Conservation (phyloP, 2,329 filamentous ascomycete species). For the Calonectria pseudoturangicola region DNA sequence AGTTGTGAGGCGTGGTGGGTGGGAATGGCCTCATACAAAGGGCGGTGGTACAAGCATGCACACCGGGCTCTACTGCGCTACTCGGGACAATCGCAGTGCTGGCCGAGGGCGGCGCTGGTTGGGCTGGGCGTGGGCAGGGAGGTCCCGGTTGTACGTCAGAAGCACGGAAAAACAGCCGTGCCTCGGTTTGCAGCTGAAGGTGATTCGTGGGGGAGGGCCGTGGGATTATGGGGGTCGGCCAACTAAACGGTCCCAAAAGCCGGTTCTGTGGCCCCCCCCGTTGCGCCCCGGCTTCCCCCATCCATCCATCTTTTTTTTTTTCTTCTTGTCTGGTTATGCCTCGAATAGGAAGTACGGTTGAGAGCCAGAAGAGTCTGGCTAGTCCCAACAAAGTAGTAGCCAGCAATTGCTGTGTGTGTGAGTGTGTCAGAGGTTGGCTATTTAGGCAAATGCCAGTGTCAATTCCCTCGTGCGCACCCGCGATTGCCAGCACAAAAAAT, state of each 20-base stretch:
- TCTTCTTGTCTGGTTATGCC: background rate
- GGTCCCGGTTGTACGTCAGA: constrained; percentile 34
- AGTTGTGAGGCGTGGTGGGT: constrained; percentile 23
- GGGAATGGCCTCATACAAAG: constrained; percentile 41
- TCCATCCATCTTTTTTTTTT: background rate
- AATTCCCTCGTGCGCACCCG: background rate
- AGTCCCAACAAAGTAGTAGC: background rate
- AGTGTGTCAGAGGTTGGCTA: too few relatives aligned
- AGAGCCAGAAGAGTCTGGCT: background rate
- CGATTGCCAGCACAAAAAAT: constrained; percentile 7
- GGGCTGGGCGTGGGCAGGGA: constrained; percentile 43
- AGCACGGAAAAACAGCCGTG: constrained; percentile 41
- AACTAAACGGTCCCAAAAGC: constrained; percentile 20
- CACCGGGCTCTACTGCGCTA: background rate
- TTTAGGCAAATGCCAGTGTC: too few relatives aligned
- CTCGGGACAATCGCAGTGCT: constrained; percentile 49
- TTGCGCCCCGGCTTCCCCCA: background rate
- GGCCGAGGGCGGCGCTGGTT: constrained; percentile 46
- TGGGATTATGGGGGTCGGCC: constrained; percentile 18
- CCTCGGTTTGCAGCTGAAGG: constrained; percentile 49
- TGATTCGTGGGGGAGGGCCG: constrained; percentile 49
- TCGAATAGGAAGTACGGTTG: background rate
- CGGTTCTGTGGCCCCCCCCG: background rate
- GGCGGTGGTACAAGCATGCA: constrained; percentile 29
- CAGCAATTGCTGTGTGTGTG: too few relatives aligned